phyloP scores from a whole-genome alignment of 257 asterid genomes.

The Coffea canephora region DNA sequence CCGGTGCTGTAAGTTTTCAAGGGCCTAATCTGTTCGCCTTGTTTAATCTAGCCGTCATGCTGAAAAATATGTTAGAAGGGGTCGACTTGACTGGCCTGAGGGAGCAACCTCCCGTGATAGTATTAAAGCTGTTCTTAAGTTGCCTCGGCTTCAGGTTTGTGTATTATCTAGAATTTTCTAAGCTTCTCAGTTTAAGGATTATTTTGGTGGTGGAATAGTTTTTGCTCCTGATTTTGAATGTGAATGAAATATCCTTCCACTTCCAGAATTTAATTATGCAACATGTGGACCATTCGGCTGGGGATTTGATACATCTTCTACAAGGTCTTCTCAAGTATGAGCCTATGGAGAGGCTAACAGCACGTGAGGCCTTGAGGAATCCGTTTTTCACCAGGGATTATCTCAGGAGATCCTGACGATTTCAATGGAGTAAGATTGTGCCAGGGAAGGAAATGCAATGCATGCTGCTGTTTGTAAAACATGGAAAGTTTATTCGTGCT shows the following conservation, averaged over 20 bases:
- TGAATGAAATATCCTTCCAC: neutral
- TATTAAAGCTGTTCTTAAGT: conserved; percentile 64
- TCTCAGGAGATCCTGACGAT: conserved; percentile 21
- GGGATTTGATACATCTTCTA: conserved; percentile 70
- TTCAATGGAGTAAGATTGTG: neutral
- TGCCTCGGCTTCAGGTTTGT: conserved; percentile 65
- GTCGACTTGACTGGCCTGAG: conserved; percentile 82
- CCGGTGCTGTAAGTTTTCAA: no score
- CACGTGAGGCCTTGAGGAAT: conserved; percentile 69
- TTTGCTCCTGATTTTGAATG: neutral
- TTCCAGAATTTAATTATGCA: conserved; percentile 71
- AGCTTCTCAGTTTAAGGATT: neutral
- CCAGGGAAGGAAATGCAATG: conserved; percentile 23
- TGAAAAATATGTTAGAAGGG: conserved; percentile 71
- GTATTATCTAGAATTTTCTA: neutral
- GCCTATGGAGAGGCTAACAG: conserved; percentile 69
- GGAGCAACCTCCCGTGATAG: conserved; percentile 85
- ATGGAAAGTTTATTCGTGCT: neutral
- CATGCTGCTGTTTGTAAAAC: neutral
- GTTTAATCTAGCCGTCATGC: conserved; percentile 55
- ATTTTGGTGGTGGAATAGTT: no score
- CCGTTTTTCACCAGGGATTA: conserved; percentile 68
- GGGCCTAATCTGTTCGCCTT: neutral
- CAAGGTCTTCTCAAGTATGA: conserved; percentile 83
- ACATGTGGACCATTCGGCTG: conserved; percentile 93